Percentiles rank a stretch among this genome's conserved stretches.
Evolutionary conservation across 306 rosid genomes (phyloP).

Genomic region (Rubus parviflorus): DNA sequence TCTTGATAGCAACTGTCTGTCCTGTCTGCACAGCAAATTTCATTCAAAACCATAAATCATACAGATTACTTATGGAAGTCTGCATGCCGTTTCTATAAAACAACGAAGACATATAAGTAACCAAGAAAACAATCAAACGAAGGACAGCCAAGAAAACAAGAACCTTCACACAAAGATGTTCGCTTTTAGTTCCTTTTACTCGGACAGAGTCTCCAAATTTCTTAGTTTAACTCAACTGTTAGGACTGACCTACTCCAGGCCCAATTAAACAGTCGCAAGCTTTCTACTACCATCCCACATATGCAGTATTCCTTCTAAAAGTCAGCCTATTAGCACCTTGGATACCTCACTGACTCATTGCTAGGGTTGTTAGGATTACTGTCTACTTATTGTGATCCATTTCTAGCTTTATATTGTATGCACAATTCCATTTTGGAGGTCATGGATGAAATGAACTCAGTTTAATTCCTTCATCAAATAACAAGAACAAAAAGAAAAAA

Average conservation of each 20-base stretch:
- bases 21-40: conserved; percentile 67
- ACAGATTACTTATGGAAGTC: background rate
- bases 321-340: too few relatives aligned
- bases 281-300: background rate
- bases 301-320: background rate
- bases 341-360: too few relatives aligned
- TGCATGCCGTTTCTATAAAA: background rate
- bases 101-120: background rate
- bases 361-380: too few relatives aligned
- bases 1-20: conserved; percentile 89
- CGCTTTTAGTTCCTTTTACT: background rate
- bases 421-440: too few relatives aligned
- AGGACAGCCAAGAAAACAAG: background rate
- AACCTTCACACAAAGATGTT: background rate
- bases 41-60: background rate
- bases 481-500: too few relatives aligned
- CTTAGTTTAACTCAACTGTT: background rate
- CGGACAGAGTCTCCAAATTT: background rate
- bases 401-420: too few relatives aligned
- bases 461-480: too few relatives aligned
- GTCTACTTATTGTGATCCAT: too few relatives aligned
- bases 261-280: background rate
- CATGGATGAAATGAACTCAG: too few relatives aligned
- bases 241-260: background rate
- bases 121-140: background rate